Evolutionary conservation across 2,329 filamentous ascomycete species (phyloP), one percentile per base, ranked within the genome.

Genomic region (Aspergillus brunneoviolaceus): DNA sequence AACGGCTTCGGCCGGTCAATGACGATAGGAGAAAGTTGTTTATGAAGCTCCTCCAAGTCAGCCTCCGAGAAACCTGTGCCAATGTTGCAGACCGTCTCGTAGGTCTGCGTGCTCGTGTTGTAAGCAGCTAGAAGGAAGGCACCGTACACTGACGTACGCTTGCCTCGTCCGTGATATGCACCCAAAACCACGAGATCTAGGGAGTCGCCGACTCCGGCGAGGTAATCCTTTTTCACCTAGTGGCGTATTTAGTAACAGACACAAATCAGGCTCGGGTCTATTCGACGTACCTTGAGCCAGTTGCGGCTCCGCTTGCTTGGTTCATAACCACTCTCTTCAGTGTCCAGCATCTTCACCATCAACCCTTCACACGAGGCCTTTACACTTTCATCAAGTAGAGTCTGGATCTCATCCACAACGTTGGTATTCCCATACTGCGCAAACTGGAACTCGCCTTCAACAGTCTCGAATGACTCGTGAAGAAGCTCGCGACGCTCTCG

Each of bases 311-410:
- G 89, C 75, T 96, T 96, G 70, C 91, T 96, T 21, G 95, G 95
- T 77, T 98, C 94, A 73, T 99, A 99, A 69, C 91, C 91, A 67
- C 91, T 96, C 76, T 97, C 94, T 6, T 85, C 81, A 0, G 94
- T 95, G 74, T 98, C 94, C 60, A 99, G 80, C 95, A 99, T 99
- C 81, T 99, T 99, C 14, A 99, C 95, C 95, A 99, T 99, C 56
- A 99, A 82, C 11, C 95, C 95, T 80, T 99, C 95, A 72, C 95
- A 99, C 0, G 92, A 96, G 2, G 93, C 91, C 76, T 96, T 96
- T 65, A 99, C 90, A 69, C 91, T 95, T 60, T 98, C 94, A 70
- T 99, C 95, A 2, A 99, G 83, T 69, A 99, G 90, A 1, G 83
- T 84, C 72, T 98, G 94, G 57, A 99, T 99, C 70, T 96, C 91